Evolutionary conservation across 148 eudicot species (phyloP).

Genomic region (Persicaria maculosa): DNA sequence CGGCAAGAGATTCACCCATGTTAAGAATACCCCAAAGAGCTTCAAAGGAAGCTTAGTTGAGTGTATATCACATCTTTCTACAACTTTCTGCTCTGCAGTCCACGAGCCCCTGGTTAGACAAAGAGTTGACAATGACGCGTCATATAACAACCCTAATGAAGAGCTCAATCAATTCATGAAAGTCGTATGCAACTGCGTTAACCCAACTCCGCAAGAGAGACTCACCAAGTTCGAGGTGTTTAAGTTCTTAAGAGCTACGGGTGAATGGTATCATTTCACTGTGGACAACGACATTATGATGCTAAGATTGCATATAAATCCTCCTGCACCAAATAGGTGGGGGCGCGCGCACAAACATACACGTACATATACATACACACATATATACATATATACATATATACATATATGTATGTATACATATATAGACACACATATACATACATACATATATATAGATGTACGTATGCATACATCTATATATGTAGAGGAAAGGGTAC

Average conservation of each 20-base stretch:
- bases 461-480: no score
- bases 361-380: no score
- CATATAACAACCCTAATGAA: no score
- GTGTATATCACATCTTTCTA: constrained; percentile 25
- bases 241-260: constrained; percentile 35
- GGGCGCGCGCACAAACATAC: no score
- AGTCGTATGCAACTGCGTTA: constrained; percentile 37
- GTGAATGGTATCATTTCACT: constrained; percentile 37
- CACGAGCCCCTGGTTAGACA: constrained; percentile 22
- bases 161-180: constrained; percentile 35
- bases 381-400: no score
- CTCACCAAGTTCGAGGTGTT: constrained; percentile 50
- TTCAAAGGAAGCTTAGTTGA: constrained; percentile 50
- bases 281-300: constrained; percentile 36
- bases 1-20: constrained; percentile 32
- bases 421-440: no score
- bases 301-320: not conserved
- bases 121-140: constrained; percentile 19
- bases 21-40: constrained; percentile 26
- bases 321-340: no score
- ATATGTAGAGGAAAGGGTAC: no score
- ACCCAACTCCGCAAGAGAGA: constrained; percentile 30
- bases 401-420: no score
- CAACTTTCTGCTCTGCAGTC: constrained; percentile 23
- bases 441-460: no score